Evolutionary conservation across 768 basidiomycete species (phyloP).

Genomic region (Rhizopogon vinicolor): DNA sequence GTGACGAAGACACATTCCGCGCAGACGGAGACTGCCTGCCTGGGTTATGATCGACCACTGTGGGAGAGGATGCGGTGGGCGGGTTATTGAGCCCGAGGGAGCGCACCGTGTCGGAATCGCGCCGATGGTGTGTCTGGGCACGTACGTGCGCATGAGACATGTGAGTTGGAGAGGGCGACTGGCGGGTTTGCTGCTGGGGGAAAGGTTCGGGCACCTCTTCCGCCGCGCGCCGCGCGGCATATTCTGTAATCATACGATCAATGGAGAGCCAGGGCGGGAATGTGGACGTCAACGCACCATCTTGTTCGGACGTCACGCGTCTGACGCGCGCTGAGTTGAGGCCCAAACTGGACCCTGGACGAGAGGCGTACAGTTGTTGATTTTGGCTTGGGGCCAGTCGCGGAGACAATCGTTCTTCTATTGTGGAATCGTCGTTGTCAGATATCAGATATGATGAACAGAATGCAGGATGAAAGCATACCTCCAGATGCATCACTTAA

Average conservation of each 20-base stretch:
- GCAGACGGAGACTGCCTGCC: conserved; percentile 26
- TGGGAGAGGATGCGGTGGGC: conserved; percentile 46
- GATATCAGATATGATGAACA: conserved; percentile 14
- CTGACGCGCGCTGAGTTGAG: conserved; percentile 32
- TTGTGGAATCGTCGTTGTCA: conserved; percentile 14
- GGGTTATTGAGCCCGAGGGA: conserved; percentile 32
- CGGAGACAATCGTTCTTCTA: conserved; percentile 24
- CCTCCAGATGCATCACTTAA: conserved; percentile 54
- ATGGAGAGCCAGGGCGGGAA: background rate
- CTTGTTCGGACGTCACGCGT: conserved; percentile 42
- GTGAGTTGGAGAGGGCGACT: conserved; percentile 52
- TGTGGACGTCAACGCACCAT: conserved; percentile 24
- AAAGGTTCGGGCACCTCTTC: conserved; percentile 7
- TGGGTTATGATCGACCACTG: conserved; percentile 41
- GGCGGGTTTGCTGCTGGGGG: conserved; percentile 32
- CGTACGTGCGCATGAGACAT: conserved; percentile 27
- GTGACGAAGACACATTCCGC: conserved; percentile 14
- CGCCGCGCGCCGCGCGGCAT: conserved; percentile 17
- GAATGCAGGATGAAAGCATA: conserved; percentile 12
- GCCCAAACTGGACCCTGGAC: conserved; percentile 43
- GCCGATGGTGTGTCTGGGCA: conserved; percentile 51
- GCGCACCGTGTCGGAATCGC: conserved; percentile 75
- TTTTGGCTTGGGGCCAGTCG: conserved; percentile 14
- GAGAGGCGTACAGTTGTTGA: conserved; percentile 18
- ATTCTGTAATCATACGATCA: conserved; percentile 13